Conservation (phyloP, 225 moss, liverwort and hornwort genomes). For the Polytrichum formosum region DNA sequence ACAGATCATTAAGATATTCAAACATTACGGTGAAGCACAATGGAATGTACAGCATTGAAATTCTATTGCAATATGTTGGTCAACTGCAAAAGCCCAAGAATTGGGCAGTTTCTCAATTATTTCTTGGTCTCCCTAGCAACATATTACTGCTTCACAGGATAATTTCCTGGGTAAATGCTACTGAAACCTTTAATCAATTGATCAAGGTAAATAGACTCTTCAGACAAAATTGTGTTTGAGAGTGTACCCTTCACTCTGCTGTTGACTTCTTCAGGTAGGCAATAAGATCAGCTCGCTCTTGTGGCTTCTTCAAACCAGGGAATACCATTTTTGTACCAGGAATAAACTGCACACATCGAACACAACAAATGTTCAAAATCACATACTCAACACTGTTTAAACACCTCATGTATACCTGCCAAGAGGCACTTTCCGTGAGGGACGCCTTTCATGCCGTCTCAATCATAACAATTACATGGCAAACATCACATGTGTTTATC, state of each 20-base stretch:
- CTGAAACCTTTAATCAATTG: neutral
- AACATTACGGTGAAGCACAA: no score
- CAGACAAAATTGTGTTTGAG: slow-evolving; percentile 3
- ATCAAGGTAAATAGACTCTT: neutral
- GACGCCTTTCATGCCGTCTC: no score
- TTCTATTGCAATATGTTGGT: neutral
- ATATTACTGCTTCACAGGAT: neutral
- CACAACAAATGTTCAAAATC: neutral
- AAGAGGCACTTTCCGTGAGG: no score
- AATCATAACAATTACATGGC: no score
- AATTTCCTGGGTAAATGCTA: neutral
- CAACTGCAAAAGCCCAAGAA: neutral
- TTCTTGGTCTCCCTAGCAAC: neutral
- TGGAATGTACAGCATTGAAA: no score
- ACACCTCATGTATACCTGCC: no score
- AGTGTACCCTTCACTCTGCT: neutral
- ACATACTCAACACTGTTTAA: no score
- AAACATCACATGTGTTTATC: no score
- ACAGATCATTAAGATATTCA: no score
- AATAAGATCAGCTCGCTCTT: slow-evolving; percentile 63
- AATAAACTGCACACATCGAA: slow-evolving; percentile 35
- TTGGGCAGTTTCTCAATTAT: neutral
- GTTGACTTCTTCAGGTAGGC: slow-evolving; percentile 45
- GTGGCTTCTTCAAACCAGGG: slow-evolving; percentile 62
- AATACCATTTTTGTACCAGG: slow-evolving; percentile 71